Percentiles rank a stretch among this genome's conserved stretches.
Evolutionary conservation across 2,329 filamentous ascomycete species (phyloP).

Genomic region (Monilinia laxa): DNA sequence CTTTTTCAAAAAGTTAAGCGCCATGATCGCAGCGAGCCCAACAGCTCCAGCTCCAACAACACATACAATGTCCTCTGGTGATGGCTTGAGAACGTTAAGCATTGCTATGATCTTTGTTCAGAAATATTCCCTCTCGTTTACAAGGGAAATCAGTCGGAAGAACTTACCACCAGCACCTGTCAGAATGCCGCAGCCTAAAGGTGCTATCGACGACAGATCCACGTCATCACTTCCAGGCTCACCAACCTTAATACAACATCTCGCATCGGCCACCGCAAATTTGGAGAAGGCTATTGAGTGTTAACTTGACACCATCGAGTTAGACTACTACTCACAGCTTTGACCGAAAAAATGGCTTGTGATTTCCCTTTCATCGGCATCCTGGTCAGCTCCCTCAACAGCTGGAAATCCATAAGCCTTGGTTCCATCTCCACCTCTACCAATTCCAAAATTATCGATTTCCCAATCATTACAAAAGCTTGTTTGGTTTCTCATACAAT

Average conservation of each 20-base stretch:
- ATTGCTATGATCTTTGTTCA: slow-evolving; percentile 34
- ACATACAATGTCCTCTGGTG: slow-evolving; percentile 39
- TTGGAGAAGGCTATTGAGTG: slow-evolving; percentile 33
- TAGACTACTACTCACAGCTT: slow-evolving; percentile 23
- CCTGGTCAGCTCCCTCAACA: slow-evolving; percentile 17
- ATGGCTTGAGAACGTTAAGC: slow-evolving; percentile 40
- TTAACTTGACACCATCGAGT: neutral
- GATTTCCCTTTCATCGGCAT: slow-evolving; percentile 25
- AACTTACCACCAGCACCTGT: slow-evolving; percentile 44
- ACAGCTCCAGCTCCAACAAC: slow-evolving; percentile 46
- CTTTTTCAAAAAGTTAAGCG: slow-evolving; percentile 36
- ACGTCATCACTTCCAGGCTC: slow-evolving; percentile 25
- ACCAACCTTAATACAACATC: slow-evolving; percentile 35
- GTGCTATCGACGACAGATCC: slow-evolving; percentile 41
- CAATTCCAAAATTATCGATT: slow-evolving; percentile 34
- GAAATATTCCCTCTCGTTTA: neutral
- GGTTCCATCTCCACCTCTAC: slow-evolving; percentile 27
- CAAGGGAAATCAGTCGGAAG: neutral
- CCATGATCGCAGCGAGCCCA: slow-evolving; percentile 45
- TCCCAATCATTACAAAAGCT: slow-evolving; percentile 37
- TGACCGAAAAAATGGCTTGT: slow-evolving; percentile 42
- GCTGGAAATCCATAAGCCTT: slow-evolving; percentile 26
- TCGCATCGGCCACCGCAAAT: slow-evolving; percentile 34
- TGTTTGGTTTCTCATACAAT: slow-evolving; percentile 37
- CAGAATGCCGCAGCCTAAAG: slow-evolving; percentile 47